Conservation (phyloP, 768 basidiomycete species). For the Daedaleopsis nitida region DNA sequence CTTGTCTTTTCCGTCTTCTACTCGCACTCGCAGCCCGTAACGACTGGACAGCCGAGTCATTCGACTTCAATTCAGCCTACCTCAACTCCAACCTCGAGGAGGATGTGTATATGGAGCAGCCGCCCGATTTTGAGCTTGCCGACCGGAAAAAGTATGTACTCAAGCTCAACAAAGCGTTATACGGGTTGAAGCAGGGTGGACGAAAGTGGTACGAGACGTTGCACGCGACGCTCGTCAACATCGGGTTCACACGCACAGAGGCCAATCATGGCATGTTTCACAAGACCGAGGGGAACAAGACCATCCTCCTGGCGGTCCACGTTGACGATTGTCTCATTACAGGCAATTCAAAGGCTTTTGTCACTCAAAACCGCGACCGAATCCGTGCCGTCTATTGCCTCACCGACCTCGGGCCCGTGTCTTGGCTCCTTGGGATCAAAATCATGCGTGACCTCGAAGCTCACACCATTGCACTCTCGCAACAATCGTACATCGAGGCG, state of each 20-base stretch:
- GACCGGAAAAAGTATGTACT: slow-evolving; percentile 16
- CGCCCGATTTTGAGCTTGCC: slow-evolving; percentile 27
- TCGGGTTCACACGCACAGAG: slow-evolving; percentile 7
- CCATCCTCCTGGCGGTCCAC: slow-evolving; percentile 12
- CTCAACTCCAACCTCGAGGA: slow-evolving; percentile 40
- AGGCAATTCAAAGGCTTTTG: background rate
- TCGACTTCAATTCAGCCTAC: slow-evolving; percentile 34
- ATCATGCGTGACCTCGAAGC: slow-evolving; percentile 15
- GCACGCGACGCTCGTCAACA: background rate
- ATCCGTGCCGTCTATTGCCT: slow-evolving; percentile 5
- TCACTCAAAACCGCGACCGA: background rate
- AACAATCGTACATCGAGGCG: slow-evolving; percentile 16
- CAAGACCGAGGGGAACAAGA: background rate
- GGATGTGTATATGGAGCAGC: slow-evolving; percentile 46
- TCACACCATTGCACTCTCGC: slow-evolving; percentile 18
- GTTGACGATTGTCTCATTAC: slow-evolving; percentile 20
- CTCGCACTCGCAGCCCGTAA: slow-evolving; percentile 29
- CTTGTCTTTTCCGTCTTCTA: slow-evolving; percentile 26
- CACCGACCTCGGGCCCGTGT: slow-evolving; percentile 21
- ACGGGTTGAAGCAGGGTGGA: slow-evolving; percentile 40
- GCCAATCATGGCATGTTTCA: slow-evolving; percentile 6
- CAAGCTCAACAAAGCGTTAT: slow-evolving; percentile 33
- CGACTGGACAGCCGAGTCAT: slow-evolving; percentile 10
- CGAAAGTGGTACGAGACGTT: slow-evolving; percentile 35
- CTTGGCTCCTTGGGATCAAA: slow-evolving; percentile 28